Percentiles rank a stretch among this genome's conserved stretches.
These are phyloP conservation scores for Vaccinium darrowii DNA, from an alignment of 148 eudicot species.

Conservation along the genomic window DNA sequence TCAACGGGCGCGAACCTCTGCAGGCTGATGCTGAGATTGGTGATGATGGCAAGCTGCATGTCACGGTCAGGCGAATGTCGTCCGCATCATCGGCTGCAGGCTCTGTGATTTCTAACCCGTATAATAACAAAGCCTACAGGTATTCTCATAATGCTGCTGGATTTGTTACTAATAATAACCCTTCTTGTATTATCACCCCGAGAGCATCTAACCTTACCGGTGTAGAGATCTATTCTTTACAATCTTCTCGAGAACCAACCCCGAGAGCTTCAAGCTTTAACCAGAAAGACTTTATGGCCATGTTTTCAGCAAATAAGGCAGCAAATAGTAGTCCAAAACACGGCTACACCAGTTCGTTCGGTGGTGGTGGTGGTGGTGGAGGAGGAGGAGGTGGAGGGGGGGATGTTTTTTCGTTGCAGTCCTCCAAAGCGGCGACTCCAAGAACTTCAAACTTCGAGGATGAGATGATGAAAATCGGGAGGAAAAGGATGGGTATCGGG, in stretches of 20 bases:
- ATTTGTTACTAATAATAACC: background rate
- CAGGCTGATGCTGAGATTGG: slow-evolving; percentile 95
- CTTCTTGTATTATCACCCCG: slow-evolving; percentile 51
- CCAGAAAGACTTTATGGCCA: slow-evolving; percentile 84
- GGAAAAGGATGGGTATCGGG: slow-evolving; percentile 42
- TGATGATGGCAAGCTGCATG: slow-evolving; percentile 85
- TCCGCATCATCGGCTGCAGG: slow-evolving; percentile 3
- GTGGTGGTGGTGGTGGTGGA: slow-evolving; percentile 14
- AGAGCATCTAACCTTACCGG: slow-evolving; percentile 86
- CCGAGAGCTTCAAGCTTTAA: slow-evolving; percentile 92
- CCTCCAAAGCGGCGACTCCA: slow-evolving; percentile 87
- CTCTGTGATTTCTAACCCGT: slow-evolving; percentile 66
- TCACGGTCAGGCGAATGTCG: slow-evolving; percentile 69
- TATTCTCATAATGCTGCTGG: slow-evolving; percentile 21
- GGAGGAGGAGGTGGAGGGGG: slow-evolving; percentile 29
- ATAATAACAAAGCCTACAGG: slow-evolving; percentile 38
- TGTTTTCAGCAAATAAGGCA: slow-evolving; percentile 68
- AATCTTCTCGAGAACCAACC: slow-evolving; percentile 83
- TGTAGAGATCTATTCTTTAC: slow-evolving; percentile 91
- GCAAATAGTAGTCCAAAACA: slow-evolving; percentile 59
- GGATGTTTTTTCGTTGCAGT: slow-evolving; percentile 78
- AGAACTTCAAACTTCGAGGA: slow-evolving; percentile 93
- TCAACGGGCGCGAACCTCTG: slow-evolving; percentile 76
- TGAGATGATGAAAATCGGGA: slow-evolving; percentile 57
- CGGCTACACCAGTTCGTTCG: slow-evolving; percentile 39